Evolutionary conservation across 225 moss, liverwort and hornwort genomes (phyloP), one percentile per base, ranked within the genome.

Genomic region (Anthoceros angustus): DNA sequence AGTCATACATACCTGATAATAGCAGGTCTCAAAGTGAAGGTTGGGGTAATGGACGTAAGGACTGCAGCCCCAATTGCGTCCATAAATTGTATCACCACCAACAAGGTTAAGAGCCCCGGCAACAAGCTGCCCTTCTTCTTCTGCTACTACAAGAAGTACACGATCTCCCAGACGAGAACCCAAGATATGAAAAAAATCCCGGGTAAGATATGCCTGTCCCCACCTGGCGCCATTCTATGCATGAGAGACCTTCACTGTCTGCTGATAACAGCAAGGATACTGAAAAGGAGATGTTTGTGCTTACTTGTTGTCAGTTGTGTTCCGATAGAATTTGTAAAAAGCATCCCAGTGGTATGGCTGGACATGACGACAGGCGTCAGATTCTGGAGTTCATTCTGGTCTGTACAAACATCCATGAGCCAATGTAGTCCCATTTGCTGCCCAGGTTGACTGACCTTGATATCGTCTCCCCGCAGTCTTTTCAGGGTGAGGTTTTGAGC

Each of bases 261-360:
- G 21, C 42, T 32, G 60, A 67, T 12, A 10, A 39, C 38, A 10
- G 38, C 21, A 11, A 20, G 42, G 20, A 20, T 23, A 10, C 5
- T 42, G 62, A 0, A 63, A 21, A 20, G 38, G 63, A 42, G 40
- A 62, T 32, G 15, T 42, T 43, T 69, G 40, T 16, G 71, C 77
- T 75, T 75, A 98, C 95, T 99, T 99, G 72, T 99, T 84, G 70
- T 99, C 98, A 62, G 98, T 99, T 25, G 98, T 99, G 70, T 92
- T 99, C 62, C 89, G 86, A 71, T 99, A 99, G 61, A 99, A 99
- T 40, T 83, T 62, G 68, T 92, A 99, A 71, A 99, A 99, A 24
- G 88, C 79, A 80, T 99, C 98, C 98, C 91, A 99, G 74, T 99
- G 98, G 72, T 76, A 70, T 77, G 92, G 72, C 98, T 98, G 84